A percentile compares a stretch with the other conserved stretches of the same genome.
Conservation (phyloP, 1,284 basidiomycete species). For the Apiotrichum domesticum region DNA sequence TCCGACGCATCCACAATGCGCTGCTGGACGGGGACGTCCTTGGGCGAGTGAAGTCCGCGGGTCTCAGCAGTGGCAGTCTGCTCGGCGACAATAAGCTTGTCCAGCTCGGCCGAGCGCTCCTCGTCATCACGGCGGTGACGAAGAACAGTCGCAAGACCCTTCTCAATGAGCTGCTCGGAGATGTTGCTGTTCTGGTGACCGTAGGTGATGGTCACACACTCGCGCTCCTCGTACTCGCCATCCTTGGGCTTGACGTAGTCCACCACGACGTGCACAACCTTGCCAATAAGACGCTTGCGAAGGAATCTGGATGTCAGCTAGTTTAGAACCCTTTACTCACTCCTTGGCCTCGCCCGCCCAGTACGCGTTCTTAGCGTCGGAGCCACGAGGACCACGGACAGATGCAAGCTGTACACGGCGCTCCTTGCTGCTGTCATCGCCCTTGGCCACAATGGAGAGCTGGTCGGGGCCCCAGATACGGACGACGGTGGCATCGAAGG, state of each 20-base stretch:
- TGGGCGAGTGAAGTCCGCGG: slow-evolving; percentile 89
- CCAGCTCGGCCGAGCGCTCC: slow-evolving; percentile 86
- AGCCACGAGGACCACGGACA: slow-evolving; percentile 74
- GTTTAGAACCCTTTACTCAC: slow-evolving; percentile 30
- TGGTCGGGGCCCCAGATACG: slow-evolving; percentile 92
- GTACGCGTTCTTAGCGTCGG: slow-evolving; percentile 79
- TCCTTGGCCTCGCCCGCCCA: slow-evolving; percentile 87
- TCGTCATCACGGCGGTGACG: slow-evolving; percentile 93
- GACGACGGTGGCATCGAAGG: slow-evolving; percentile 76
- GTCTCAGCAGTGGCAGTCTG: slow-evolving; percentile 69
- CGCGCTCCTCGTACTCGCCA: slow-evolving; percentile 86
- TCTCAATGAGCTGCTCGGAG: slow-evolving; percentile 86
- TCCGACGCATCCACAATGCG: slow-evolving; percentile 85
- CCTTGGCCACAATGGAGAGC: slow-evolving; percentile 71
- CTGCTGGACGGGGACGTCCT: slow-evolving; percentile 60
- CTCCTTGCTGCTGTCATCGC: slow-evolving; percentile 59
- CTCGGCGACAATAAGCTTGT: slow-evolving; percentile 91
- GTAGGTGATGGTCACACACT: slow-evolving; percentile 80
- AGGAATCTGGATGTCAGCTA: slow-evolving; percentile 56
- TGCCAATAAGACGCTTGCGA: slow-evolving; percentile 84
- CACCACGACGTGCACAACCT: slow-evolving; percentile 71
- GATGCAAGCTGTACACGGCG: slow-evolving; percentile 83
- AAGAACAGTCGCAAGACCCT: slow-evolving; percentile 81
- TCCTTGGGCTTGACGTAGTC: slow-evolving; percentile 90
- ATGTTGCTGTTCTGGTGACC: slow-evolving; percentile 77